A percentile compares a stretch with the other conserved stretches of the same genome.
Conservation (phyloP, 2,329 filamentous ascomycete species). For the Alternaria gaisen region DNA sequence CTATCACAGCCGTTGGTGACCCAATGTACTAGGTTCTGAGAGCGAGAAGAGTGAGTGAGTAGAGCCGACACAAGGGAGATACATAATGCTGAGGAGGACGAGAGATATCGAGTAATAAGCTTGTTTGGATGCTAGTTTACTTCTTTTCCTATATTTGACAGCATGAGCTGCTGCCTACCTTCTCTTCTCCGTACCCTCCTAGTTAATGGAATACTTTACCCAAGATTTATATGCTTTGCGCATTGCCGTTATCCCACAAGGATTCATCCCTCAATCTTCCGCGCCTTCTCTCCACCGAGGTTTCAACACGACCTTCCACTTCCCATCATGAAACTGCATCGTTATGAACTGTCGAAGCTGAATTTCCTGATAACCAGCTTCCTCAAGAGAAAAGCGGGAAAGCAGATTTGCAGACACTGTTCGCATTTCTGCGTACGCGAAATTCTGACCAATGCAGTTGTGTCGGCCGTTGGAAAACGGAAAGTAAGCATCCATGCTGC, state of each 20-base stretch:
- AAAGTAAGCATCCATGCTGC: constrained; percentile 5
- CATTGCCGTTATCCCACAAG: background rate
- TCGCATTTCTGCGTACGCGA: constrained; percentile 7
- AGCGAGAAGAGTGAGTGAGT: background rate
- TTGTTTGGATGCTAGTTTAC: background rate
- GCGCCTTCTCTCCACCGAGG: background rate
- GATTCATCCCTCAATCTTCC: background rate
- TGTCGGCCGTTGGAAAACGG: constrained; percentile 4
- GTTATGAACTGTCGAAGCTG: constrained; percentile 8
- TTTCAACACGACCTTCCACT: constrained; percentile 5
- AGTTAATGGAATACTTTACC: background rate
- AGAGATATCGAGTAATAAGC: background rate
- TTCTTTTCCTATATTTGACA: background rate
- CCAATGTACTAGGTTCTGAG: background rate
- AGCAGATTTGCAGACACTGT: constrained; percentile 4
- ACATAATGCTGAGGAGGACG: background rate
- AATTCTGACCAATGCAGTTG: constrained; percentile 3
- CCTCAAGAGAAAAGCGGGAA: background rate
- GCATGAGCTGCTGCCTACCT: background rate
- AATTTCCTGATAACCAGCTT: constrained; percentile 4
- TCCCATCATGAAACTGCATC: constrained; percentile 3
- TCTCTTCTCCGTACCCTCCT: background rate
- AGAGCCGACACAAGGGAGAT: background rate
- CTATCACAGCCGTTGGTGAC: background rate
- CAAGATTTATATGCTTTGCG: too few relatives aligned